Base-by-base conservation (phyloP, 805 yeast genomes). In the Cyberlindnera subsufficiens region DNA sequence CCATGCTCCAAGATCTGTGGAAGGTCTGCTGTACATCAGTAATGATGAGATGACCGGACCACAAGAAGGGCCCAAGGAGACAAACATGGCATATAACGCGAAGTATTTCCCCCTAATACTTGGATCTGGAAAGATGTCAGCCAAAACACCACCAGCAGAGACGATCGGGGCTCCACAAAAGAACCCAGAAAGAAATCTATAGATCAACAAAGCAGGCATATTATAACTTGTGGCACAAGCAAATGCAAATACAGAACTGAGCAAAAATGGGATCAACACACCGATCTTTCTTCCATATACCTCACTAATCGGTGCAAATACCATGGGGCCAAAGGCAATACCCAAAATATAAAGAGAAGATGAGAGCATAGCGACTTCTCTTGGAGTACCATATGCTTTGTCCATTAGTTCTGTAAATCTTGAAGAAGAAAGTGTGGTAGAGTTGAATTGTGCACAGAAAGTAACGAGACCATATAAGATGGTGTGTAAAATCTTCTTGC, bases 321-420 rank as follows among this genome's bases (percentile, higher is more conserved):
- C 49, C 58, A 80, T 50, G 7, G 55, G 55, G 0, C 89, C 90
- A 14, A 77, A 61, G 1, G 85, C 86, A 53, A 80, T 75, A 0
- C 89, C 90, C 38, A 80, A 56, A 11, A 82, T 76, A 50, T 75
- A 83, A 14, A 82, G 60, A 0, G 87, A 69, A 2, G 82, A 73
- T 10, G 76, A 71, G 37, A 82, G 63, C 14, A 75, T 62, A 3
- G 80, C 72, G 0, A 70, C 74, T 16, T 71, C 73, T 30, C 62
- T 40, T 5, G 75, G 69, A 13, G 77, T 63, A 20, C 69, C 71
- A 61, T 61, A 77, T 14, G 58, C 60, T 38, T 49, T 50, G 46
- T 56, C 56, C 45, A 66, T 47, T 13, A 67, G 57, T 14, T 51
- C 60, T 39, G 49, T 60, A 42, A 46, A 66, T 45, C 53, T 60